Evolutionary conservation across 2,329 filamentous ascomycete species (phyloP).

Genomic region (Pestalotiopsis sp.): DNA sequence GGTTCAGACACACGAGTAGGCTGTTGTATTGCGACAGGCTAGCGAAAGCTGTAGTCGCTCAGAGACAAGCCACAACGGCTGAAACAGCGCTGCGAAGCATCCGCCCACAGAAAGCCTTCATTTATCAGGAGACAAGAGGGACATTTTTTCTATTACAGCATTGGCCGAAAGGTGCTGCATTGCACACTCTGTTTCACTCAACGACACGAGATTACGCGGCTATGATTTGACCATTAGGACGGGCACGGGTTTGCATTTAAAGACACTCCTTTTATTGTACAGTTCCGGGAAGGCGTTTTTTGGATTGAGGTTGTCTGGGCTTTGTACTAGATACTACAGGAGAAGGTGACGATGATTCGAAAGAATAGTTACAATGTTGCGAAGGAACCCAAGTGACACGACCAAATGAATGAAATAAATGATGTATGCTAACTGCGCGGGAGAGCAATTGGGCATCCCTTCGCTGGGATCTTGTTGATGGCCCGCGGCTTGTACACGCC

Average conservation of each 20-base stretch:
- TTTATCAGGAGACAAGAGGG: not conserved
- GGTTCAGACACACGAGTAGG: constrained; percentile 70
- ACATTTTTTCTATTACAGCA: not conserved
- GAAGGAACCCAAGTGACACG: not conserved
- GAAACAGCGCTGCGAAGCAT: not conserved
- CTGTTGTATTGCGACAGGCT: not conserved
- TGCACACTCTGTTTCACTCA: not conserved
- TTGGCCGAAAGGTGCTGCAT: not conserved
- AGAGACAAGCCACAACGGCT: not conserved
- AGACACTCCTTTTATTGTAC: not conserved
- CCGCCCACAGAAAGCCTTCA: not conserved
- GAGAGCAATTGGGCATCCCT: no score
- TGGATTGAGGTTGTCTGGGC: not conserved
- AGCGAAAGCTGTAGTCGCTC: not conserved
- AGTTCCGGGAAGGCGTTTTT: not conserved
- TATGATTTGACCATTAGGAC: not conserved
- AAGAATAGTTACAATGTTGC: not conserved
- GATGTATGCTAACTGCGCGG: no score
- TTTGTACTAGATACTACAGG: not conserved
- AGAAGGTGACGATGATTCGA: not conserved
- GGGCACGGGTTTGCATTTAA: not conserved
- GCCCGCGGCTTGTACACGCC: no score
- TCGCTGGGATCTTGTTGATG: no score
- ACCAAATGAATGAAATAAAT: not conserved
- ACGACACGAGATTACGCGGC: not conserved